Conservation (phyloP, 345 rosid species). For the Populus davidiana region DNA sequence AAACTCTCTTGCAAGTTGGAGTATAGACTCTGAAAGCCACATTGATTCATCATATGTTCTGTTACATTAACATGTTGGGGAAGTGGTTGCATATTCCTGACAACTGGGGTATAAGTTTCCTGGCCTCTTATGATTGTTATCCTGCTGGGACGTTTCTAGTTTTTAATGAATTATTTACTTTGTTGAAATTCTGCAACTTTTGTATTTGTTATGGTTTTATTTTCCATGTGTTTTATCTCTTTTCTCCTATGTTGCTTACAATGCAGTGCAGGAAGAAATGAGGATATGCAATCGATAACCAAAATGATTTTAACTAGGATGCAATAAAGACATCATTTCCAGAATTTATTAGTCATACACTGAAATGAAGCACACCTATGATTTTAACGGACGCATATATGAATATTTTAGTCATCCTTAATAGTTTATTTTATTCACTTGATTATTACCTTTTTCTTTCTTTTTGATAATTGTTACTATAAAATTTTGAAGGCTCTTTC, state of each 20-base stretch:
- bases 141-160: too few species aligned
- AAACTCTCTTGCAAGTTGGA: too few species aligned
- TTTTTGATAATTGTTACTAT: neutral
- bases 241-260: neutral
- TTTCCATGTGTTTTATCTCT: neutral
- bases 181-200: too few species aligned
- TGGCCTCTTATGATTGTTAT: neutral
- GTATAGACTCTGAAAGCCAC: too few species aligned
- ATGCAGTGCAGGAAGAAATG: neutral
- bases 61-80: neutral
- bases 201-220: neutral
- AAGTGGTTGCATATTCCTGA: neutral
- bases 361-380: neutral
- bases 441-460: neutral
- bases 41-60: neutral
- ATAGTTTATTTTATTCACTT: neutral
- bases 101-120: neutral
- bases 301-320: neutral
- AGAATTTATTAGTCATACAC: neutral
- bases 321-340: neutral
- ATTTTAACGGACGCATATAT: neutral
- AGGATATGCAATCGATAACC: neutral
- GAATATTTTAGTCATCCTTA: neutral
- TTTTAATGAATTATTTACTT: too few species aligned
- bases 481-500: neutral